Conservation (phyloP, 192 early-diverging fungal species). For the Globomyces pollinis-pini region DNA sequence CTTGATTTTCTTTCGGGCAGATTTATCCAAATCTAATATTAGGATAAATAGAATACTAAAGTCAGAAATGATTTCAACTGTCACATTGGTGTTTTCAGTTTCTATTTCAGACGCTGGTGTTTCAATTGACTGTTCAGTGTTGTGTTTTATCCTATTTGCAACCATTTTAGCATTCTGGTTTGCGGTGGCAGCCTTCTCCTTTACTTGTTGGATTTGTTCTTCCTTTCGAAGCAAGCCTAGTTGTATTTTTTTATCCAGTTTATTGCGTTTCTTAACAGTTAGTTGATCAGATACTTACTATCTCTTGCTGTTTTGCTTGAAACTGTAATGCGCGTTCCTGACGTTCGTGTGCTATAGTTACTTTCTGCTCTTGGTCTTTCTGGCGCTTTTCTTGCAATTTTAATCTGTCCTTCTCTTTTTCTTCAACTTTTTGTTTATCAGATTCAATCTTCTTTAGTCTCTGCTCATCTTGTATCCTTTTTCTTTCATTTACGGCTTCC, state of each 20-base stretch:
- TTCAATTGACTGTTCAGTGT: too few species aligned
- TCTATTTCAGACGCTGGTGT: too few species aligned
- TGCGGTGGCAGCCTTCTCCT: background rate
- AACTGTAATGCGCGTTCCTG: too few species aligned
- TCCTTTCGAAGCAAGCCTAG: background rate
- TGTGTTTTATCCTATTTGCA: background rate
- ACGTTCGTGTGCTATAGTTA: background rate
- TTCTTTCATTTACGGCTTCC: too few species aligned
- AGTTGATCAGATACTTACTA: background rate
- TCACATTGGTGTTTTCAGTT: too few species aligned
- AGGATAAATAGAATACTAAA: too few species aligned
- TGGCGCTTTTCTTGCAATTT: background rate
- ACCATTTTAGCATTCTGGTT: constrained; percentile 2
- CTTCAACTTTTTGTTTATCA: too few species aligned
- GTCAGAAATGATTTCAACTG: too few species aligned
- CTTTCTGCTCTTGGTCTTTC: background rate
- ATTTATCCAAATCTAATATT: too few species aligned
- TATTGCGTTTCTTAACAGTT: background rate
- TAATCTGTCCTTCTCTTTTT: background rate
- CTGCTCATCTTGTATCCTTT: too few species aligned
- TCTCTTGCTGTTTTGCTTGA: background rate
- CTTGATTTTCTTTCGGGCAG: too few species aligned
- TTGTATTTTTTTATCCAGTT: background rate
- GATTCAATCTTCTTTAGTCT: too few species aligned
- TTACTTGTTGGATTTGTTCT: background rate